A percentile compares a stretch with the other conserved stretches of the same genome.
Evolutionary conservation across 75 land plant genomes (phyloP).

Genomic region (Pinus taeda): DNA sequence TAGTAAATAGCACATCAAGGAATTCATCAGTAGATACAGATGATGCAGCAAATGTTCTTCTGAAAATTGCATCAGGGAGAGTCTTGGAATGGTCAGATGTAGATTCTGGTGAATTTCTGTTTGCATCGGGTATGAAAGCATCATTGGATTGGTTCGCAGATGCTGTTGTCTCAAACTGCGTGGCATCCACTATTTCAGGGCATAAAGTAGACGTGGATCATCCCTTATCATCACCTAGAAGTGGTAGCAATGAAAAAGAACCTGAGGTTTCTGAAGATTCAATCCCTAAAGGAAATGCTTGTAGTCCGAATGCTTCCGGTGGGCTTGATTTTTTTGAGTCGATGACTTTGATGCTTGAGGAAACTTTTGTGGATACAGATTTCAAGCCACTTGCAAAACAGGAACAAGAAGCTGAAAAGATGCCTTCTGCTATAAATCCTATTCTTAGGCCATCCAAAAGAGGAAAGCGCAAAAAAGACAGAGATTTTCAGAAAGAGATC

Average conservation of each 20-base stretch:
- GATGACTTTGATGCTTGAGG: constrained; percentile 44
- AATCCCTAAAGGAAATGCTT: constrained; percentile 3
- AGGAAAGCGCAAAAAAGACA: constrained; percentile 44
- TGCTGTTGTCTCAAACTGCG: constrained; percentile 7
- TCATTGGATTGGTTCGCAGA: constrained; percentile 30
- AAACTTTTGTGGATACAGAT: constrained; percentile 23
- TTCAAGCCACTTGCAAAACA: constrained; percentile 4
- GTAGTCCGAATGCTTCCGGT: constrained; percentile 1
- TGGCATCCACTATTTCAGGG: not conserved
- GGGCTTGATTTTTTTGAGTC: constrained; percentile 43
- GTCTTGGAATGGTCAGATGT: not conserved
- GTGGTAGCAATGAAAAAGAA: constrained; percentile 8
- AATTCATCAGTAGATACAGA: not conserved
- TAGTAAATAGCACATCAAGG: constrained; percentile 1
- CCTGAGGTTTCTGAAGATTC: constrained; percentile 10
- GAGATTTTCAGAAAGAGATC: constrained; percentile 75
- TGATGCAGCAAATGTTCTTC: constrained; percentile 7
- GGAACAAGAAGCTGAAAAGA: constrained; percentile 18
- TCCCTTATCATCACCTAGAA: constrained; percentile 8
- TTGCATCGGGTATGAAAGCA: constrained; percentile 5
- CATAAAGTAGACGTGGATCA: not conserved
- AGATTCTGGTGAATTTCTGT: not conserved
- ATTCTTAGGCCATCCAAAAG: constrained; percentile 20
- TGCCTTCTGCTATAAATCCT: constrained; percentile 6
- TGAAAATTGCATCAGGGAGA: constrained; percentile 1